Evolutionary conservation across 2,329 filamentous ascomycete genomes (phyloP).

Genomic region (Sarocladium oryzae): DNA sequence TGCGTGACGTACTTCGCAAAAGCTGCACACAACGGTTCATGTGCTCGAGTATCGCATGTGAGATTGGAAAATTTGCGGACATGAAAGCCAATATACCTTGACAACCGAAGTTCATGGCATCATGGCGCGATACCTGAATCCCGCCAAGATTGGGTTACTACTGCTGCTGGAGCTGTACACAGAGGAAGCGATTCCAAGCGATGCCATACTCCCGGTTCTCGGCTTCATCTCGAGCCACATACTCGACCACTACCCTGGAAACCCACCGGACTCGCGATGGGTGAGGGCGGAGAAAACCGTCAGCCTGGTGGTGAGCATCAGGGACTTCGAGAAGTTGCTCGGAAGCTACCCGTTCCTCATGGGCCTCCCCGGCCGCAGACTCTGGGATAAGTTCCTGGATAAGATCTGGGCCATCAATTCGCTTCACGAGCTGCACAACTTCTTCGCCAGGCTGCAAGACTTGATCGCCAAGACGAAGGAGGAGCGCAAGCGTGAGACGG

Average conservation of each 20-base stretch:
- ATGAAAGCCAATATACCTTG: not conserved
- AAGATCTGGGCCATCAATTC: constrained; percentile 81
- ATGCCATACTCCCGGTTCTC: constrained; percentile 67
- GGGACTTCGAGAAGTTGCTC: constrained; percentile 55
- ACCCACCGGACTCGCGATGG: constrained; percentile 31
- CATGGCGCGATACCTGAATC: constrained; percentile 83
- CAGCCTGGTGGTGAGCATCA: constrained; percentile 46
- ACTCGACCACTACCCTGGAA: constrained; percentile 37
- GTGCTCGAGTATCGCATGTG: too few relatives aligned
- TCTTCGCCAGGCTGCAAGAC: constrained; percentile 56
- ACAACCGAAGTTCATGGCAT: not conserved
- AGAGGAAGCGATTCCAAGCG: constrained; percentile 60
- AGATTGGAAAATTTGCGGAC: too few relatives aligned
- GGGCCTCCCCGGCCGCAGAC: constrained; percentile 63
- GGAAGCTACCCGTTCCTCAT: constrained; percentile 42
- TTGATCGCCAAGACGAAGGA: constrained; percentile 58
- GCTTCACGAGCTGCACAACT: constrained; percentile 70
- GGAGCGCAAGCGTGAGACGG: constrained; percentile 39
- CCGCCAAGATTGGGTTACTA: constrained; percentile 78
- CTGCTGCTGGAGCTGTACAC: constrained; percentile 77
- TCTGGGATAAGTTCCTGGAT: constrained; percentile 82
- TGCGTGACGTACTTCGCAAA: not conserved
- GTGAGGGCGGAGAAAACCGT: constrained; percentile 42
- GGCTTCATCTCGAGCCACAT: constrained; percentile 72
- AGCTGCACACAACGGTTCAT: too few relatives aligned